These are phyloP conservation scores for Neurospora sp. DNA, from an alignment of 495 filamentous ascomycete species.

Conservation along the genomic window DNA sequence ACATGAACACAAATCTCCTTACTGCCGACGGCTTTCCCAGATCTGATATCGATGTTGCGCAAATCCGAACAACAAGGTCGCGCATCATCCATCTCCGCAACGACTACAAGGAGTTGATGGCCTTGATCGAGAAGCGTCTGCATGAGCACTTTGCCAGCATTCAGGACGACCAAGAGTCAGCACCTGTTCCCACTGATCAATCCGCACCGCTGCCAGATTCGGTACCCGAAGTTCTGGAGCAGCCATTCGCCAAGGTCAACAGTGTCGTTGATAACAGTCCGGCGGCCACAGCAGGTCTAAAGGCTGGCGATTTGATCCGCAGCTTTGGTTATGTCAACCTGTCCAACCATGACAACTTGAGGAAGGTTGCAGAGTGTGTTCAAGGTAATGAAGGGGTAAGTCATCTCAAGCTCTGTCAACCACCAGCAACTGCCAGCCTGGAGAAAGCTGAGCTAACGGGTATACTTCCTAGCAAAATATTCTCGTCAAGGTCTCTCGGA, in stretches of 20 bases:
- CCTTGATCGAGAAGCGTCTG: slow-evolving; percentile 64
- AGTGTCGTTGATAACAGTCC: slow-evolving; percentile 69
- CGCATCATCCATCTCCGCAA: slow-evolving; percentile 84
- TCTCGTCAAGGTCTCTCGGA: slow-evolving; percentile 57
- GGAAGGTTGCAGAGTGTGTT: slow-evolving; percentile 74
- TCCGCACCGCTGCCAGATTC: slow-evolving; percentile 20
- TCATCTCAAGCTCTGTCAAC: slow-evolving; percentile 2
- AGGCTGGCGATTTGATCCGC: slow-evolving; percentile 69
- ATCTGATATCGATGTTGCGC: slow-evolving; percentile 88
- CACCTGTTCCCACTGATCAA: background rate
- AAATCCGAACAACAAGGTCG: slow-evolving; percentile 83
- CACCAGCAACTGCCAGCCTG: background rate
- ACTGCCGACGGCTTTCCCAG: slow-evolving; percentile 91
- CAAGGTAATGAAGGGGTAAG: slow-evolving; percentile 85
- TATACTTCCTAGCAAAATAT: slow-evolving; percentile 46
- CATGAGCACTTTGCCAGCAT: slow-evolving; percentile 64
- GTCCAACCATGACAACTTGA: slow-evolving; percentile 75
- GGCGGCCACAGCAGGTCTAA: slow-evolving; percentile 73
- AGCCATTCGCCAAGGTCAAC: slow-evolving; percentile 86
- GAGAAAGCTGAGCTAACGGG: slow-evolving; percentile 3
- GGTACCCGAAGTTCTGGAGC: slow-evolving; percentile 39
- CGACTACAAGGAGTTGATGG: slow-evolving; percentile 88
- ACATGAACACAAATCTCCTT: slow-evolving; percentile 81
- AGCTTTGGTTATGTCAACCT: slow-evolving; percentile 74
- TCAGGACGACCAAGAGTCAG: slow-evolving; percentile 24